Evolutionary conservation across 139 green algal genomes (phyloP).

Genomic region (Volvox reticuliferus): DNA sequence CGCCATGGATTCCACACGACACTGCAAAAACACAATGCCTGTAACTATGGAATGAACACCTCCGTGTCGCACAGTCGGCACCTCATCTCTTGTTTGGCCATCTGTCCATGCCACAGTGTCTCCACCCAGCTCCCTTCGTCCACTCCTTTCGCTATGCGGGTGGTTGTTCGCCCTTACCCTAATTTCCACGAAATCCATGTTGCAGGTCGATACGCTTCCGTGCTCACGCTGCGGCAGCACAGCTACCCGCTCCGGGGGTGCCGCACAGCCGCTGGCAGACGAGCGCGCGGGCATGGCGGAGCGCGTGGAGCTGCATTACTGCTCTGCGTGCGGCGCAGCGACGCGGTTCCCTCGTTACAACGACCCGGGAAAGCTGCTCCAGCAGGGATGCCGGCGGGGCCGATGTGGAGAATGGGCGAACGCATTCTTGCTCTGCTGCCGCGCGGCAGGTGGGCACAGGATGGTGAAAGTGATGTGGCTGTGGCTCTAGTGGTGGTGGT

Average conservation of each 20-base stretch:
- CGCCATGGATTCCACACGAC: too few relatives aligned
- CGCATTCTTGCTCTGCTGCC: slow-evolving; percentile 78
- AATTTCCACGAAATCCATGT: not conserved
- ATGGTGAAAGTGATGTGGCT: too few relatives aligned
- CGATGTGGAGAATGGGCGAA: slow-evolving; percentile 82
- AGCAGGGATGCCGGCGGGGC: slow-evolving; percentile 22
- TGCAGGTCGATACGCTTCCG: slow-evolving; percentile 53
- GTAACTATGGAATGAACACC: too few relatives aligned
- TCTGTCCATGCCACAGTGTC: too few relatives aligned
- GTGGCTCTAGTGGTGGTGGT: too few relatives aligned
- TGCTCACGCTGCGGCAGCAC: slow-evolving; percentile 64
- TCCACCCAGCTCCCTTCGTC: too few relatives aligned
- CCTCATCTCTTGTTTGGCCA: too few relatives aligned
- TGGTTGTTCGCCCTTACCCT: too few relatives aligned
- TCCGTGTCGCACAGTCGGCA: too few relatives aligned
- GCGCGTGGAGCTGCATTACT: slow-evolving; percentile 79
- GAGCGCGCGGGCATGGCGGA: slow-evolving; percentile 61
- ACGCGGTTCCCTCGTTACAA: slow-evolving; percentile 70
- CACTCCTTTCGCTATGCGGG: too few relatives aligned
- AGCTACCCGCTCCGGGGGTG: slow-evolving; percentile 10
- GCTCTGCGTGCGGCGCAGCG: slow-evolving; percentile 30
- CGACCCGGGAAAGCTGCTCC: slow-evolving; percentile 16
- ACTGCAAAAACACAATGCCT: too few relatives aligned
- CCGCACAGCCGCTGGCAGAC: slow-evolving; percentile 53
- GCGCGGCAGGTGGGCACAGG: slow-evolving; percentile 49